These are phyloP conservation scores for Mollisiaceae sp. DNA, from an alignment of 2,329 filamentous ascomycete species.

Conservation along the genomic window DNA sequence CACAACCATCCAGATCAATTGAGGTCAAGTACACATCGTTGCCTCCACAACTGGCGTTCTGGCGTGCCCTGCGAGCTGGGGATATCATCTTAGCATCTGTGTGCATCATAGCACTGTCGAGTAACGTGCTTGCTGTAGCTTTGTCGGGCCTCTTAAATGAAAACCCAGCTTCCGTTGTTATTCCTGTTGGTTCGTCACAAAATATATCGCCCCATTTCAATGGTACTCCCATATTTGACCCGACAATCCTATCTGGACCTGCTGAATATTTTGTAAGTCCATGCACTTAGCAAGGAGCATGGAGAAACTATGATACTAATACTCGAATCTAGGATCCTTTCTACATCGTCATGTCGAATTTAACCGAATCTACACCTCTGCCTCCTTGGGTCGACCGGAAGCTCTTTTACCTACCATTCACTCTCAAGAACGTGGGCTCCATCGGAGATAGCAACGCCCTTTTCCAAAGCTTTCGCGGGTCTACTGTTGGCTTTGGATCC, in stretches of 20 bases:
- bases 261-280: constrained; percentile 6
- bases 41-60: constrained; percentile 57
- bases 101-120: constrained; percentile 53
- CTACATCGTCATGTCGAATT: constrained; percentile 52
- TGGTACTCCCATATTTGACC: constrained; percentile 9
- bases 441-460: not conserved
- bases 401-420: constrained; percentile 55
- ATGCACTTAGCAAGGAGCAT: too few species aligned
- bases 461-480: constrained; percentile 25
- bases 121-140: constrained; percentile 59
- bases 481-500: constrained; percentile 45
- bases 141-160: constrained; percentile 58
- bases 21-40: constrained; percentile 57
- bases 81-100: constrained; percentile 55
- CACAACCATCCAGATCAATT: constrained; percentile 46
- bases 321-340: constrained; percentile 44
- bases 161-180: not conserved
- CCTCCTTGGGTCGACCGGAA: constrained; percentile 55
- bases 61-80: constrained; percentile 49
- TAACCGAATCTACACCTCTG: constrained; percentile 48
- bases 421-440: constrained; percentile 11
- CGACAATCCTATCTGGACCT: not conserved
- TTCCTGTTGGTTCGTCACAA: constrained; percentile 19
- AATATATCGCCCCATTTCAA: constrained; percentile 24
- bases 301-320: not conserved